A percentile compares a stretch with the other conserved stretches of the same genome.
Evolutionary conservation across 169 alveolate species (phyloP).

Genomic region (Plasmodium berghei): DNA sequence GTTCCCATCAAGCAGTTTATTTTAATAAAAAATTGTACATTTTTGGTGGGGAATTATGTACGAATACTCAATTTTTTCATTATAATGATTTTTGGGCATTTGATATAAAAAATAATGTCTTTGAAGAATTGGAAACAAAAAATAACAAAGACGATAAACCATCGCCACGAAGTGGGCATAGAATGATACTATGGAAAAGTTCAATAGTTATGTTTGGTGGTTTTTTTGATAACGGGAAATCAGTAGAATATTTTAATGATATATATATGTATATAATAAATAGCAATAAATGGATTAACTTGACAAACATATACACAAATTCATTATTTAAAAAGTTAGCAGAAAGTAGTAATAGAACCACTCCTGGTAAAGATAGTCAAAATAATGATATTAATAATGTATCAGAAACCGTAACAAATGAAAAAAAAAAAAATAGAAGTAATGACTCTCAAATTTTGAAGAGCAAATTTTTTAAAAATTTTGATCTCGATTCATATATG

Average conservation of each 20-base stretch:
- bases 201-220: conserved; percentile 92
- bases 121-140: conserved; percentile 88
- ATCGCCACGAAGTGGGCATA: conserved; percentile 93
- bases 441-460: conserved; percentile 44
- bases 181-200: conserved; percentile 93
- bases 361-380: conserved; percentile 15
- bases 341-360: conserved; percentile 33
- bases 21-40: conserved; percentile 88
- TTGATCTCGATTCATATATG: conserved; percentile 52
- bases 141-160: conserved; percentile 84
- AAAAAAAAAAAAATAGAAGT: conserved; percentile 24
- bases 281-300: conserved; percentile 76
- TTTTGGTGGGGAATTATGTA: conserved; percentile 93
- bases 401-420: conserved; percentile 1
- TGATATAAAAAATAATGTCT: conserved; percentile 82
- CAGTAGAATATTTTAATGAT: conserved; percentile 90
- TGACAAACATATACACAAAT: conserved; percentile 73
- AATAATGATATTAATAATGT: background rate
- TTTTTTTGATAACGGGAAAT: conserved; percentile 89
- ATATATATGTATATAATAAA: conserved; percentile 83
- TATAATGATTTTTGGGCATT: conserved; percentile 91
- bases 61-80: conserved; percentile 91
- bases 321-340: conserved; percentile 80
- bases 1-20: conserved; percentile 92
- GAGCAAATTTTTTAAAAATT: conserved; percentile 52